Evolutionary conservation across 306 rosid species (phyloP), one percentile per base, ranked within the genome.

Genomic region (Sphenostylis stenocarpa): DNA sequence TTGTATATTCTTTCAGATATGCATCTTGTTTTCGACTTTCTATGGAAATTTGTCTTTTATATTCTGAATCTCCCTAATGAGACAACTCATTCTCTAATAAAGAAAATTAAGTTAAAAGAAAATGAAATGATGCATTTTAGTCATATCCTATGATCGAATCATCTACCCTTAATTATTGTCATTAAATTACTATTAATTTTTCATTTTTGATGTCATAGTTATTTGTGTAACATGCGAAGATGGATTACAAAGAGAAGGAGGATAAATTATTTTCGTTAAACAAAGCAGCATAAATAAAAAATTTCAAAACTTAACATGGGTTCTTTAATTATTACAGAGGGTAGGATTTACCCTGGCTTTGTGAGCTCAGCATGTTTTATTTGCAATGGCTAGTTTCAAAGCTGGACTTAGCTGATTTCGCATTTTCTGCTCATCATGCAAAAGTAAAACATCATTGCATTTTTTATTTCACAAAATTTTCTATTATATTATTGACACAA

Each of bases 1-100:
- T 90, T 65, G 72, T 31, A 69, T 56, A 45, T 70, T 77, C 64
- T 14, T n/a, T 38, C 72, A 69, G 48, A 72, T 41, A 72, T 57
- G 53, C 60, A 49, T 48, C 14, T 43, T 81, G 57, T 79, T 49
- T 63, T 14, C 23, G 49, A 24, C 63, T 75, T 70, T 70, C 53
- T 33, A 43, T 0, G 16, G 65, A 15, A n/a, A 21, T 20, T n/a
- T 43, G 48, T 38, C 76, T 24, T 4, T 72, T 39, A n/a, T 72
- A 67, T 64, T 58, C 64, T 63, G 36, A 51, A 33, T 38, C 49
- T 64, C 57, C 36, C 56, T 63, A 76, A 58, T 65, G 55, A 24
- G 36, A 34, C 56, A 66, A 19, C 63, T 77, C 70, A 34, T 67
- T 57, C 20, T 44, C 38, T 64, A 28, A 70, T 28, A 12, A 79